A percentile compares a stretch with the other conserved stretches of the same genome.
phyloP scores from a whole-genome alignment of 2,329 filamentous ascomycete genomes.

The Orbilia brochopaga region DNA sequence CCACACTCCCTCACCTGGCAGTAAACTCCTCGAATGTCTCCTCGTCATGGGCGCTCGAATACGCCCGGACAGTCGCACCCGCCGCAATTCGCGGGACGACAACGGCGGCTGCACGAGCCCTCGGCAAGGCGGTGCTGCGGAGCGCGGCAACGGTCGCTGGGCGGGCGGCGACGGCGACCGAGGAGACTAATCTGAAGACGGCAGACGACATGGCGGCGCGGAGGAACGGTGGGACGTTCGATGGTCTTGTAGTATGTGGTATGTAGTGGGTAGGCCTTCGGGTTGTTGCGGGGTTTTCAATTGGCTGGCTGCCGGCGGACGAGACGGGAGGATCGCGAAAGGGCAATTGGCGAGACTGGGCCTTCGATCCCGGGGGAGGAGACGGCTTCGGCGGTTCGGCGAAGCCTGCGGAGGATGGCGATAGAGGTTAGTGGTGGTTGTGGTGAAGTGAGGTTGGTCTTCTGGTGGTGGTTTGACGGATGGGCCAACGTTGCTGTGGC shows the following conservation, averaged over 20 bases:
- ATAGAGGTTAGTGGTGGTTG: slow-evolving; percentile 15
- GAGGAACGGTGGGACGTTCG: no score
- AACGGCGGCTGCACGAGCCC: slow-evolving; percentile 25
- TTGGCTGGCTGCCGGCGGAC: slow-evolving; percentile 13
- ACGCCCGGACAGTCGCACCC: slow-evolving; percentile 62
- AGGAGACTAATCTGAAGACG: slow-evolving; percentile 62
- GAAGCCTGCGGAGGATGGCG: neutral
- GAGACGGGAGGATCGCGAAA: neutral
- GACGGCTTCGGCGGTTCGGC: slow-evolving; percentile 26
- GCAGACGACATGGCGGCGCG: slow-evolving; percentile 54
- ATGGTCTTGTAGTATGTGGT: slow-evolving; percentile 5
- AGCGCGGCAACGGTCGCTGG: slow-evolving; percentile 63
- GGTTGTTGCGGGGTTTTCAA: slow-evolving; percentile 49
- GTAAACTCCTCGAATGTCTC: slow-evolving; percentile 99
- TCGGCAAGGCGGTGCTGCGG: slow-evolving; percentile 52
- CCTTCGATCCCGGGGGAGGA: no score
- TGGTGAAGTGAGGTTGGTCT: neutral
- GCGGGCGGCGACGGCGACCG: slow-evolving; percentile 63
- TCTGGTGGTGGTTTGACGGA: slow-evolving; percentile 7
- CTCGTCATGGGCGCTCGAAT: slow-evolving; percentile 73
- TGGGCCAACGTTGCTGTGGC: slow-evolving; percentile 1
- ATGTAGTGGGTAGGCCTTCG: slow-evolving; percentile 11
- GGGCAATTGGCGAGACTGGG: neutral
- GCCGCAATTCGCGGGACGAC: slow-evolving; percentile 52
- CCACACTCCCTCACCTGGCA: slow-evolving; percentile 74